These are phyloP conservation scores for Claviceps sp. DNA, from an alignment of 2,329 filamentous ascomycete species.

Conservation along the genomic window DNA sequence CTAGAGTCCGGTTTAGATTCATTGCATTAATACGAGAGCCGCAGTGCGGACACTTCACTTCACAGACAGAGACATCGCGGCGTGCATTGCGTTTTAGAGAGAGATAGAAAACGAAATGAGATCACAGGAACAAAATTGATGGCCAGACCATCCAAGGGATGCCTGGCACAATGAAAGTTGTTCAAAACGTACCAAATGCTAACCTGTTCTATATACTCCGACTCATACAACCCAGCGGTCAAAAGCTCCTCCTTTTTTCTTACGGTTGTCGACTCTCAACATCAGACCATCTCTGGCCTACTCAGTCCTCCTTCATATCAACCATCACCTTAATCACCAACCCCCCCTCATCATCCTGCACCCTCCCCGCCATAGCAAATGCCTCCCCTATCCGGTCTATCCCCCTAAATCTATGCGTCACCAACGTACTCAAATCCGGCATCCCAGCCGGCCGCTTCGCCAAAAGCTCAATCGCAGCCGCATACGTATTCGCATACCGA, in stretches of 20 bases:
- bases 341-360: constrained; percentile 54
- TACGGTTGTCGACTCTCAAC: too few relatives aligned
- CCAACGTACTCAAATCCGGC: constrained; percentile 52
- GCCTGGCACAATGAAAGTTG: too few relatives aligned
- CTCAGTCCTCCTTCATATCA: constrained; percentile 16
- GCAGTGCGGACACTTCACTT: not conserved
- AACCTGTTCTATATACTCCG: too few relatives aligned
- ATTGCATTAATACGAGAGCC: constrained; percentile 3
- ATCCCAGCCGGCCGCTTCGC: constrained; percentile 35
- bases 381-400: constrained; percentile 50
- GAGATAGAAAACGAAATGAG: too few relatives aligned
- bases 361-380: constrained; percentile 59
- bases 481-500: constrained; percentile 65
- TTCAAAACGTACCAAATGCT: too few relatives aligned
- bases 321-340: constrained; percentile 65
- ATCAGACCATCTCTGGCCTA: not conserved
- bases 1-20: constrained; percentile 4
- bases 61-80: not conserved
- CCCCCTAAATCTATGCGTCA: constrained; percentile 58
- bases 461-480: constrained; percentile 36
- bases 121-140: too few relatives aligned
- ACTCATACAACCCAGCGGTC: too few relatives aligned
- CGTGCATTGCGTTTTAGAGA: not conserved
- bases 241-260: too few relatives aligned
- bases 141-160: too few relatives aligned